Conservation (phyloP, 345 rosid genomes). For the Camelina neglecta region DNA sequence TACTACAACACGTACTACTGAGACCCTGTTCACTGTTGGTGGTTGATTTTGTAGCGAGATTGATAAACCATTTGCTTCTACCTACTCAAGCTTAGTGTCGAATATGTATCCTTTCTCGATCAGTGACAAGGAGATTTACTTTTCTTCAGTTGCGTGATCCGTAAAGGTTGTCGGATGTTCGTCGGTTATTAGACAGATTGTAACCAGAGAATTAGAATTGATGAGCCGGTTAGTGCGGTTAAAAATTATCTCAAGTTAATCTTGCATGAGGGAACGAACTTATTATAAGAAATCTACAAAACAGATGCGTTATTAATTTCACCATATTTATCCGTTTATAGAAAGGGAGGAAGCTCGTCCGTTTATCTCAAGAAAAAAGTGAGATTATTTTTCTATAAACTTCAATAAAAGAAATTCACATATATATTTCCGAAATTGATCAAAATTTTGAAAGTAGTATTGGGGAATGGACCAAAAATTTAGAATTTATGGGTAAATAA, state of each 20-base stretch:
- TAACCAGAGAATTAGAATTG: constrained; percentile 15
- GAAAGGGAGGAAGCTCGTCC: too few relatives aligned
- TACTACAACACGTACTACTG: constrained; percentile 69
- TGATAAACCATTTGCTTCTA: background rate
- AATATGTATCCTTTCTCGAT: background rate
- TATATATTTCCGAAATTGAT: background rate
- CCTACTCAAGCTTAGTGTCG: constrained; percentile 26
- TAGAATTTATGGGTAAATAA: too few relatives aligned
- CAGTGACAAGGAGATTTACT: constrained; percentile 26
- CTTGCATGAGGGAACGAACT: background rate
- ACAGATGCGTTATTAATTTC: too few relatives aligned
- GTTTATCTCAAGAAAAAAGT: background rate
- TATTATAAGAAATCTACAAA: too few relatives aligned
- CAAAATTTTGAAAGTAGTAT: background rate
- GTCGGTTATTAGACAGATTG: constrained; percentile 24
- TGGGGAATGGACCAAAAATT: background rate
- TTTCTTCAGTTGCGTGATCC: constrained; percentile 21
- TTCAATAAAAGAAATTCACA: too few relatives aligned
- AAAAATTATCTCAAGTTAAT: background rate
- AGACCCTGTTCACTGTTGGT: constrained; percentile 24
- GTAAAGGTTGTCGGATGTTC: constrained; percentile 1
- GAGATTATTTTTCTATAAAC: background rate
- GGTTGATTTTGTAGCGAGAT: constrained; percentile 23
- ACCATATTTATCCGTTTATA: too few relatives aligned
- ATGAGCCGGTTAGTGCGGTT: constrained; percentile 27